phyloP scores from a whole-genome alignment of 2,329 filamentous ascomycete species.

The Trichoderma sp. region DNA sequence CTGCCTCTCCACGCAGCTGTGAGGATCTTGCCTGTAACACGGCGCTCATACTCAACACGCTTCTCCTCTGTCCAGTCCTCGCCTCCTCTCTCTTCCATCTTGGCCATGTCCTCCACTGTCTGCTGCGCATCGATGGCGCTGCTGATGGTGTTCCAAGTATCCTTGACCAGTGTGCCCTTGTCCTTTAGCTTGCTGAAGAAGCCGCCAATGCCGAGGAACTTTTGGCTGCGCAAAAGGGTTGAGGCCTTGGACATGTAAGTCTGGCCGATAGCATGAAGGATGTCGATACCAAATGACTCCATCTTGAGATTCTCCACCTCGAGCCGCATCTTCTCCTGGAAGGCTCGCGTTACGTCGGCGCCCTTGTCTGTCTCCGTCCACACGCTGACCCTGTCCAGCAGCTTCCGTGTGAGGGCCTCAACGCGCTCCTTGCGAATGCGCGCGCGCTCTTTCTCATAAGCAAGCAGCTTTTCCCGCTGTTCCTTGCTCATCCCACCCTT shows the following conservation, averaged over 20 bases:
- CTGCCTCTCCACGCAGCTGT: constrained; percentile 94
- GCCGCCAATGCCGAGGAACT: constrained; percentile 92
- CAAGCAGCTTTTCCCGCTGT: constrained; percentile 86
- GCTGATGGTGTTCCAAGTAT: constrained; percentile 97
- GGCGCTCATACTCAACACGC: constrained; percentile 91
- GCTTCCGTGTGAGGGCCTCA: constrained; percentile 77
- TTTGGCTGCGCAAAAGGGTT: constrained; percentile 88
- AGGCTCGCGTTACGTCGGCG: constrained; percentile 78
- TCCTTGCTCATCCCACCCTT: constrained; percentile 86
- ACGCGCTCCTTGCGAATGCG: constrained; percentile 87
- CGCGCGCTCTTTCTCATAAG: constrained; percentile 83
- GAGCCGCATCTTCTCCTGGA: constrained; percentile 89
- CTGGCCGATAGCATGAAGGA: constrained; percentile 89
- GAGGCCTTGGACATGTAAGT: constrained; percentile 89
- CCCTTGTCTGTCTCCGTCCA: constrained; percentile 98
- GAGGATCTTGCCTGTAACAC: constrained; percentile 96
- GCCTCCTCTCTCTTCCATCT: constrained; percentile 89
- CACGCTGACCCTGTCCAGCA: constrained; percentile 84
- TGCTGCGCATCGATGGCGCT: constrained; percentile 96
- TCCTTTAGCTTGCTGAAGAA: constrained; percentile 95
- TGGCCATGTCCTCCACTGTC: constrained; percentile 99
- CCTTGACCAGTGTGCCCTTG: constrained; percentile 94
- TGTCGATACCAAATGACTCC: constrained; percentile 97
- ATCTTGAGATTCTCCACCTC: constrained; percentile 99
- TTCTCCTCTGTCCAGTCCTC: constrained; percentile 99